These are phyloP conservation scores for Parascedosporium putredinis DNA, from an alignment of 2,329 filamentous ascomycete species.

Conservation along the genomic window DNA sequence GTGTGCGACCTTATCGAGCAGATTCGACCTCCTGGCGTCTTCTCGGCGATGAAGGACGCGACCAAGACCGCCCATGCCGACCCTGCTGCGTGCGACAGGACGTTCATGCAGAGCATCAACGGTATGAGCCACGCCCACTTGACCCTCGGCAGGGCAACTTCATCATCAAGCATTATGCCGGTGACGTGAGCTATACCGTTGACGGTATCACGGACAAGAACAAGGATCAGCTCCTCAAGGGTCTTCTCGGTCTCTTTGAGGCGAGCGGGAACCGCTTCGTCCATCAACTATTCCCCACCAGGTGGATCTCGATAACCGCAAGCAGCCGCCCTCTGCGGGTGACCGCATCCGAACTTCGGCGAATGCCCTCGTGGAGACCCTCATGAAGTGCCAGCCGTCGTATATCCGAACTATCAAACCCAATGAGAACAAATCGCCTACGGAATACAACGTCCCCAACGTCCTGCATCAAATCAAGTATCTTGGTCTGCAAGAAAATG, in stretches of 20 bases:
- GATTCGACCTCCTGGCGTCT: slow-evolving; percentile 78
- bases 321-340: slow-evolving; percentile 85
- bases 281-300: slow-evolving; percentile 79
- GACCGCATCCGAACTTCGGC: slow-evolving; percentile 94
- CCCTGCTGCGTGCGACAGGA: slow-evolving; percentile 84
- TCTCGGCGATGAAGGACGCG: slow-evolving; percentile 92
- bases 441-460: slow-evolving; percentile 83
- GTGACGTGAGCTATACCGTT: slow-evolving; percentile 88
- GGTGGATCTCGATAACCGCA: slow-evolving; percentile 91
- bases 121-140: slow-evolving; percentile 87
- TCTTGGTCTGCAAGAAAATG: slow-evolving; percentile 97
- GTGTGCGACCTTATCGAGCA: slow-evolving; percentile 96
- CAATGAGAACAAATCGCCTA: slow-evolving; percentile 95
- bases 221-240: slow-evolving; percentile 94
- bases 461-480: slow-evolving; percentile 99
- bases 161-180: slow-evolving; percentile 97
- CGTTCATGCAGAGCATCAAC: slow-evolving; percentile 88
- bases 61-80: slow-evolving; percentile 98
- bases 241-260: slow-evolving; percentile 76
- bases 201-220: slow-evolving; percentile 99
- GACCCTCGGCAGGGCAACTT: slow-evolving; percentile 87
- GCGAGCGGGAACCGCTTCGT: slow-evolving; percentile 78
- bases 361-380: slow-evolving; percentile 84
- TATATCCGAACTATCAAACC: slow-evolving; percentile 99
- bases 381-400: slow-evolving; percentile 95